A percentile compares a stretch with the other conserved stretches of the same genome.
phyloP scores from a whole-genome alignment of 805 yeast species.

The Blastobotrys peoriensis region DNA sequence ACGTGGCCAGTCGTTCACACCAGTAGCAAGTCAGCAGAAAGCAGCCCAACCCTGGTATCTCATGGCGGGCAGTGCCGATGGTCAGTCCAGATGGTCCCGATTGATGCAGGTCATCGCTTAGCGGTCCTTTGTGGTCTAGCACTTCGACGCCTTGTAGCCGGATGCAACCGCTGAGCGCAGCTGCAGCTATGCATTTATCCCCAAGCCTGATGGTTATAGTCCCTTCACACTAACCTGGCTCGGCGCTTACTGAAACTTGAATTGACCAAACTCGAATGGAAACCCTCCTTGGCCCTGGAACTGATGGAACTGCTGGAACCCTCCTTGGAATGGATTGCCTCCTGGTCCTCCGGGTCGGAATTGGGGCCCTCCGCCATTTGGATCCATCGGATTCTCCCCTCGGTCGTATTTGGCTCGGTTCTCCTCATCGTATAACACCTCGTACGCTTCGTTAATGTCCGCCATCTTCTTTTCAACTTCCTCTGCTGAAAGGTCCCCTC shows the following conservation, averaged over 20 bases:
- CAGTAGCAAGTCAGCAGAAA: no score
- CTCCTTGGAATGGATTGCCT: constrained; percentile 5
- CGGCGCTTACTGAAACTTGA: background rate
- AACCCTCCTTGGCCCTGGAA: constrained; percentile 1
- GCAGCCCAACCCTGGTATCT: no score
- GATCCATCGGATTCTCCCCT: constrained; percentile 38
- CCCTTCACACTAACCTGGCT: no score
- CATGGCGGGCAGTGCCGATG: no score
- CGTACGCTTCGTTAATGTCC: constrained; percentile 89
- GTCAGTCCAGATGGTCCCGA: no score
- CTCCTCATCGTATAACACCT: constrained; percentile 64
- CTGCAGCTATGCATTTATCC: no score
- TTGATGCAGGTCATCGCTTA: no score
- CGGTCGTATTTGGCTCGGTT: constrained; percentile 58
- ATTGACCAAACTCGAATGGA: background rate
- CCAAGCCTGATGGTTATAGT: no score
- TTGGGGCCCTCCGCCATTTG: constrained; percentile 1
- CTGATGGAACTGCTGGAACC: constrained; percentile 6
- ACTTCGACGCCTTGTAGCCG: no score
- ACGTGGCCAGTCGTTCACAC: no score
- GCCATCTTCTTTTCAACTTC: constrained; percentile 82
- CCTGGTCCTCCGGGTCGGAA: background rate
- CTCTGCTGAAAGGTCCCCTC: constrained; percentile 58
- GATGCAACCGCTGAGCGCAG: no score
- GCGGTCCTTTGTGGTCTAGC: no score